Evolutionary conservation across 2,329 filamentous ascomycete species (phyloP).

Genomic region (Trichophyton verrucosum): DNA sequence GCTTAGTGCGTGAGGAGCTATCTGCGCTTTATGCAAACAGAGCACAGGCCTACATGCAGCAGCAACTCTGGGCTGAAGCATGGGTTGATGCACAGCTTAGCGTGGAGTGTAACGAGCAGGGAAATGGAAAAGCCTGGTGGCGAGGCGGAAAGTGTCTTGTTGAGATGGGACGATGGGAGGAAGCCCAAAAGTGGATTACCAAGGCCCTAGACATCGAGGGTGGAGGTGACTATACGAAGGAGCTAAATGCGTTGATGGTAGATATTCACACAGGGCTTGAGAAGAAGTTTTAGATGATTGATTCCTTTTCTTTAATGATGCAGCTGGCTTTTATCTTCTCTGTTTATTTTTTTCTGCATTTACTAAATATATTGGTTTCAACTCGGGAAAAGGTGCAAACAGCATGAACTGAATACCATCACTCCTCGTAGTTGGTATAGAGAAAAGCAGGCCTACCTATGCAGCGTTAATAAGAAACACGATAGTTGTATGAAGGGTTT

Average conservation of each 20-base stretch:
- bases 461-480: no score
- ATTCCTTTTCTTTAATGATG: not conserved
- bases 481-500: not conserved
- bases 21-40: conserved; percentile 70
- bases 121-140: conserved; percentile 94
- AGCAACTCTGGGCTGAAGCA: conserved; percentile 71
- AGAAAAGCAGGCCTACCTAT: no score
- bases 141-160: conserved; percentile 68
- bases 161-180: conserved; percentile 80
- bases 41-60: conserved; percentile 77
- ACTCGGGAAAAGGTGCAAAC: not conserved
- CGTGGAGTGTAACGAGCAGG: conserved; percentile 72
- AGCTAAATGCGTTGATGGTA: conserved; percentile 47
- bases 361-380: not conserved
- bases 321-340: not conserved
- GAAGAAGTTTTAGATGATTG: conserved; percentile 14
- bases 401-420: not conserved
- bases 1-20: conserved; percentile 74
- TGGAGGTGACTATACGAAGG: conserved; percentile 33
- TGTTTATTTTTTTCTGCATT: not conserved
- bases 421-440: no score
- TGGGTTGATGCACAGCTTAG: conserved; percentile 78
- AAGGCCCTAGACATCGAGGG: conserved; percentile 74
- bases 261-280: conserved; percentile 54
- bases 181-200: conserved; percentile 68